Evolutionary conservation across 345 rosid species (phyloP), one percentile per base, ranked within the genome.

Genomic region (Eucalyptus shirleyi): DNA sequence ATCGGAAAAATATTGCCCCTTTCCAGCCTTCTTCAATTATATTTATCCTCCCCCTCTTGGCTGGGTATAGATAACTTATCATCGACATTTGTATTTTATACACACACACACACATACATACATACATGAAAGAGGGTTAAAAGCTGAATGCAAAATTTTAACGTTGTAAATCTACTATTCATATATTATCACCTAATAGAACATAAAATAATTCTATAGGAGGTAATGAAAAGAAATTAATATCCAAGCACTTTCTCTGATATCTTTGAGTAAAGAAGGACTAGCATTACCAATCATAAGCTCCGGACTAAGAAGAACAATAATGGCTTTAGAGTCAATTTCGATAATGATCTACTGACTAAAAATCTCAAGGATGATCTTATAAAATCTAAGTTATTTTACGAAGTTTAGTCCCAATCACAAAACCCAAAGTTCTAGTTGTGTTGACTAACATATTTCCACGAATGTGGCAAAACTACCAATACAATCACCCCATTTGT

Each of bases 311-410:
- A 56, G 30, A 56, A 56, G 62, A 26, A 23, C 30, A 56, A 1
- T 56, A 26, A 56, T 56, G 62, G 62, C 30, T 24, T 56, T 24
- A 0, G 30, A 56, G 62, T 56, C 62, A 56, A 56, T 24, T 26
- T 56, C 6, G 12, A 19, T 21, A 21, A 55, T 55, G 1, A 55
- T 55, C 6, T 7, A 0, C 59, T 1, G 0, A 53, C 59, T 53
- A 53, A 53, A 53, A 53, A 53, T 53, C 59, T 53, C 26, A 53
- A 21, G 5, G 11, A 53, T 53, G 6, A 56, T 10, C 62, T 56
- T 56, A 56, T 56, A 56, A 56, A 4, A 56, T 56, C 62, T 28
- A 56, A 56, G 62, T 56, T 56, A 26, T 56, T 24, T 56, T 56
- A 26, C 1, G 0, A 24, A 56, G 30, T 24, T 56, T 28, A 56